A percentile compares a stretch with the other conserved stretches of the same genome.
Conservation (phyloP, 805 yeast genomes). For the Monosporozyma unispora region DNA sequence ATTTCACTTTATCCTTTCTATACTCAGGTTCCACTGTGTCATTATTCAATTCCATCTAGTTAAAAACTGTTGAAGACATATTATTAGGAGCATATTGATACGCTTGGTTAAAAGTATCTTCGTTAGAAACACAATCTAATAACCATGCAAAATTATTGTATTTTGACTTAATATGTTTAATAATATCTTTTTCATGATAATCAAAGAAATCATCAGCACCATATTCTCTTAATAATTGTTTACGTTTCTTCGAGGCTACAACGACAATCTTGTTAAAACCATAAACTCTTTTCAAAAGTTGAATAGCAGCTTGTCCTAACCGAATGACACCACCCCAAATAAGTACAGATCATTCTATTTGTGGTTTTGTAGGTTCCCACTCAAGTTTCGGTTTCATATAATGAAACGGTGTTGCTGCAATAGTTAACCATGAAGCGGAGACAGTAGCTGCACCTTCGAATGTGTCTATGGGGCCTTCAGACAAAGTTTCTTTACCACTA, state of each 20-base stretch:
- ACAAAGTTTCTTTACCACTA: slow-evolving; percentile 6
- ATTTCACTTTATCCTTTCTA: slow-evolving; percentile 25
- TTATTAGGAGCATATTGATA: slow-evolving; percentile 29
- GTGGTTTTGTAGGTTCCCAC: slow-evolving; percentile 20
- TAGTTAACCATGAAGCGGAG: slow-evolving; percentile 43
- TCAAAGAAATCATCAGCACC: slow-evolving; percentile 45
- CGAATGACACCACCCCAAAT: slow-evolving; percentile 62
- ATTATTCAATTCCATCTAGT: slow-evolving; percentile 18
- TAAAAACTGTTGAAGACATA: slow-evolving; percentile 29
- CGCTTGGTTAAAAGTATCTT: slow-evolving; percentile 21
- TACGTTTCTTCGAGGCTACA: slow-evolving; percentile 40
- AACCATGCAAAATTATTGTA: slow-evolving; percentile 22
- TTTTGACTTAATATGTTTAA: slow-evolving; percentile 32
- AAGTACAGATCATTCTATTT: slow-evolving; percentile 33
- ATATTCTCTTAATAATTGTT: slow-evolving; percentile 30
- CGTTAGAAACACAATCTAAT: slow-evolving; percentile 26
- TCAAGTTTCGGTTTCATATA: slow-evolving; percentile 13
- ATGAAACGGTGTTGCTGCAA: slow-evolving; percentile 34
- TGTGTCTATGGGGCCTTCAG: slow-evolving; percentile 31
- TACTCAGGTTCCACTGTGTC: slow-evolving; percentile 18
- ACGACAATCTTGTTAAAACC: slow-evolving; percentile 36
- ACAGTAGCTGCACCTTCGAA: slow-evolving; percentile 59
- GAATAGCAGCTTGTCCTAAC: slow-evolving; percentile 48
- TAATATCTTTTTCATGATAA: slow-evolving; percentile 36
- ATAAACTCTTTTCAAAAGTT: slow-evolving; percentile 39